Percentiles rank a stretch among this genome's conserved stretches.
Conservation (phyloP, 129 eudicot species). For the Flaveria sonorensis region DNA sequence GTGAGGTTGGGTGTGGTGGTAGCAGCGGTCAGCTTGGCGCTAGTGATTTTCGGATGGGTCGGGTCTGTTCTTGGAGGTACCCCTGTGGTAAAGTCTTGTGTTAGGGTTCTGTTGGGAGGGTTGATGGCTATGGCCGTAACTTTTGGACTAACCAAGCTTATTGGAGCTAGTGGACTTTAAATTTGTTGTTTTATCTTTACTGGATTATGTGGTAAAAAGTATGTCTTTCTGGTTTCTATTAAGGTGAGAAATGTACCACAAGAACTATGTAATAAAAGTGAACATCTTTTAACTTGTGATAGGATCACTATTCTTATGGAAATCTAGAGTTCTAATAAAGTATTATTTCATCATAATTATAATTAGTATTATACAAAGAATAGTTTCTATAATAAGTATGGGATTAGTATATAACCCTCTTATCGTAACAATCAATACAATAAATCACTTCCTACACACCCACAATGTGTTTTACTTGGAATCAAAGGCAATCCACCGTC, state of each 20-base stretch:
- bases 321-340: not conserved
- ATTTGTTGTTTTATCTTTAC: not conserved
- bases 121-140: slow-evolving; percentile 41
- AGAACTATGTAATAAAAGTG: not conserved
- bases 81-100: slow-evolving; percentile 32
- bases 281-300: no score
- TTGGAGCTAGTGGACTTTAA: slow-evolving; percentile 32
- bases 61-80: slow-evolving; percentile 34
- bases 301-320: not conserved
- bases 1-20: slow-evolving; percentile 43
- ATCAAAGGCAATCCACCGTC: no score
- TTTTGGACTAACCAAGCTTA: slow-evolving; percentile 29
- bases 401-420: no score
- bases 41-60: slow-evolving; percentile 32
- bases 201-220: not conserved
- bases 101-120: slow-evolving; percentile 41
- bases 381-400: no score
- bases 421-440: no score
- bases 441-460: no score
- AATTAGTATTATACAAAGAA: no score
- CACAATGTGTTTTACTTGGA: no score
- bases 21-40: slow-evolving; percentile 33
- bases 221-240: not conserved
- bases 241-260: not conserved
- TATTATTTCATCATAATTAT: no score